A percentile compares a stretch with the other conserved stretches of the same genome.
phyloP scores from a whole-genome alignment of 805 yeast genomes.

The Hagleromyces aurorensis region DNA sequence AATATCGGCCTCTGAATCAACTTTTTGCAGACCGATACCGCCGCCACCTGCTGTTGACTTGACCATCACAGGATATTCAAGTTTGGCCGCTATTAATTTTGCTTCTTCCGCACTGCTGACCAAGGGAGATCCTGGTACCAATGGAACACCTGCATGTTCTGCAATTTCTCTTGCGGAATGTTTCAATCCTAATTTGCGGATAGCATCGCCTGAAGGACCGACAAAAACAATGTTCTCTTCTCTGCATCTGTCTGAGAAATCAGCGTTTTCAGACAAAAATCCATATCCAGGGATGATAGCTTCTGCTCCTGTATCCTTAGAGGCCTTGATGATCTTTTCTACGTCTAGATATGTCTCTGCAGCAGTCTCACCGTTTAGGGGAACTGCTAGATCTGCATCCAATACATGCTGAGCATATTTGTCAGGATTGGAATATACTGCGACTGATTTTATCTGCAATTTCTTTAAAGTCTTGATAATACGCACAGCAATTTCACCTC shows the following conservation, averaged over 20 bases:
- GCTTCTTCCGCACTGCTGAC: conserved; percentile 71
- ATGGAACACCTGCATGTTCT: conserved; percentile 81
- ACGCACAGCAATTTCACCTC: conserved; percentile 97
- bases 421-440: conserved; percentile 88
- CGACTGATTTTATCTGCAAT: conserved; percentile 68
- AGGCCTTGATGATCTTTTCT: conserved; percentile 81
- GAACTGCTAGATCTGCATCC: conserved; percentile 73
- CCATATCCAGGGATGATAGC: conserved; percentile 99
- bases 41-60: conserved; percentile 99
- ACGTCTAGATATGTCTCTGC: conserved; percentile 84
- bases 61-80: conserved; percentile 89
- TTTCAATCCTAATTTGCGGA: conserved; percentile 83
- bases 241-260: conserved; percentile 82
- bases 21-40: conserved; percentile 95
- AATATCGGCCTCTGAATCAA: conserved; percentile 73
- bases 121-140: conserved; percentile 95
- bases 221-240: conserved; percentile 82
- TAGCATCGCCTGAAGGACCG: conserved; percentile 95
- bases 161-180: conserved; percentile 97
- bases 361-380: conserved; percentile 74
- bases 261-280: conserved; percentile 92
- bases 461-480: conserved; percentile 83
- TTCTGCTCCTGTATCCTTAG: conserved; percentile 74
- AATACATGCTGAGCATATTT: conserved; percentile 80
- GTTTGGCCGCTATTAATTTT: conserved; percentile 55